Evolutionary conservation across 768 basidiomycete species (phyloP).

Genomic region (Pleurotus ostreatus): DNA sequence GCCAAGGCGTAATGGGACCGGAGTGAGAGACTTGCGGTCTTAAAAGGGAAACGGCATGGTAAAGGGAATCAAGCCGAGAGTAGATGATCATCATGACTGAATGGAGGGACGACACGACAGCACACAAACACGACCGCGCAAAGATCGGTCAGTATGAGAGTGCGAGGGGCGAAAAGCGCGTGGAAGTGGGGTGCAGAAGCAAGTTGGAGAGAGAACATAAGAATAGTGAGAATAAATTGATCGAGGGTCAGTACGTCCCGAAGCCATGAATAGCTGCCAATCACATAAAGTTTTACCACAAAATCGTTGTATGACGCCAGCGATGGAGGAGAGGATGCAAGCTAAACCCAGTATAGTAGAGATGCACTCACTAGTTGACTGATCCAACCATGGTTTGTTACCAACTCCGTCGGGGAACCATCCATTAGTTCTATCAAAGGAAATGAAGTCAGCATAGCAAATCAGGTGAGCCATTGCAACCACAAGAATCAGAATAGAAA

Average conservation of each 20-base stretch:
- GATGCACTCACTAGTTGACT: constrained; percentile 39
- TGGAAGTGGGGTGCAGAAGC: too few species aligned
- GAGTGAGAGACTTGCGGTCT: too few species aligned
- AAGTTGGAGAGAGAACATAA: too few species aligned
- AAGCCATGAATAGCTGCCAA: not conserved
- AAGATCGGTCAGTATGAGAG: too few species aligned
- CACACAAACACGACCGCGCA: too few species aligned
- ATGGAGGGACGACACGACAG: too few species aligned
- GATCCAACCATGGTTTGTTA: constrained; percentile 76
- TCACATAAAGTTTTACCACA: not conserved
- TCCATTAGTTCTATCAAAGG: constrained; percentile 57
- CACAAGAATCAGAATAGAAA: not conserved
- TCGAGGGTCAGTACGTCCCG: not conserved
- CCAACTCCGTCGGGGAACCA: constrained; percentile 89
- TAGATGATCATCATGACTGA: too few species aligned
- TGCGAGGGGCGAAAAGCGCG: too few species aligned
- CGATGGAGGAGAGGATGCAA: not conserved
- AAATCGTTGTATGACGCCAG: not conserved
- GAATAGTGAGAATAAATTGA: too few species aligned
- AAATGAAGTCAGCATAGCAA: not conserved
- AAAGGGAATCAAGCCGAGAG: too few species aligned
- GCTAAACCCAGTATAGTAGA: not conserved
- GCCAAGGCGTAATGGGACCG: too few species aligned
- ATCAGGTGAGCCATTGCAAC: not conserved
- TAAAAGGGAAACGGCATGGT: too few species aligned